phyloP scores from a whole-genome alignment of 2,329 filamentous ascomycete genomes.

The Microascus cirrosus region DNA sequence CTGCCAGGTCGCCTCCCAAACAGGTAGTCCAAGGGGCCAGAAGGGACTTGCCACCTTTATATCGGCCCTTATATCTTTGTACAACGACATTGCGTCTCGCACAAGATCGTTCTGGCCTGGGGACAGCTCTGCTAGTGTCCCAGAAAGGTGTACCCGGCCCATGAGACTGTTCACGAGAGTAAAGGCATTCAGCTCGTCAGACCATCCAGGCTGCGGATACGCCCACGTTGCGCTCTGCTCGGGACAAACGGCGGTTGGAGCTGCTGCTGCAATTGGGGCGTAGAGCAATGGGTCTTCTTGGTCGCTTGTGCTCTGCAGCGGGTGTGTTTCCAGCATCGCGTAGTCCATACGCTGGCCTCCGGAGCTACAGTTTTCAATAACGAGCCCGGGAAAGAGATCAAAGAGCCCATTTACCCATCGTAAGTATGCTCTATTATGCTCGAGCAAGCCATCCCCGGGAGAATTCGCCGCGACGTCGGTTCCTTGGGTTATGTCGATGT shows the following conservation, averaged over 20 bases:
- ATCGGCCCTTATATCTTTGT: slow-evolving; percentile 13
- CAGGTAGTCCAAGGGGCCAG: slow-evolving; percentile 20
- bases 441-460: slow-evolving; percentile 15
- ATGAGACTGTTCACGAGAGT: slow-evolving; percentile 21
- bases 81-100: slow-evolving; percentile 17
- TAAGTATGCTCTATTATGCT: slow-evolving; percentile 20
- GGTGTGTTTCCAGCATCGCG: slow-evolving; percentile 18
- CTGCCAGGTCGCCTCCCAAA: slow-evolving; percentile 20
- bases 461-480: slow-evolving; percentile 15
- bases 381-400: slow-evolving; percentile 14
- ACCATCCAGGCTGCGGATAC: slow-evolving; percentile 21
- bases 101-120: slow-evolving; percentile 13
- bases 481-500: slow-evolving; percentile 21
- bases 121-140: slow-evolving; percentile 14
- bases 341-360: slow-evolving; percentile 23
- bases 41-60: slow-evolving; percentile 12
- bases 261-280: slow-evolving; percentile 16
- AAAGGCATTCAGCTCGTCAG: slow-evolving; percentile 20
- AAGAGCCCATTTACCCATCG: slow-evolving; percentile 16
- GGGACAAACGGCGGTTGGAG: slow-evolving; percentile 20
- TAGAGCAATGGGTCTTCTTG: slow-evolving; percentile 20
- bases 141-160: slow-evolving; percentile 19
- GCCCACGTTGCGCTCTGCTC: slow-evolving; percentile 23
- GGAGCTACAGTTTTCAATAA: slow-evolving; percentile 23
- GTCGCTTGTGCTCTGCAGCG: slow-evolving; percentile 22